phyloP scores from a whole-genome alignment of 2,329 filamentous ascomycete genomes.

The Bipolaris cookei region DNA sequence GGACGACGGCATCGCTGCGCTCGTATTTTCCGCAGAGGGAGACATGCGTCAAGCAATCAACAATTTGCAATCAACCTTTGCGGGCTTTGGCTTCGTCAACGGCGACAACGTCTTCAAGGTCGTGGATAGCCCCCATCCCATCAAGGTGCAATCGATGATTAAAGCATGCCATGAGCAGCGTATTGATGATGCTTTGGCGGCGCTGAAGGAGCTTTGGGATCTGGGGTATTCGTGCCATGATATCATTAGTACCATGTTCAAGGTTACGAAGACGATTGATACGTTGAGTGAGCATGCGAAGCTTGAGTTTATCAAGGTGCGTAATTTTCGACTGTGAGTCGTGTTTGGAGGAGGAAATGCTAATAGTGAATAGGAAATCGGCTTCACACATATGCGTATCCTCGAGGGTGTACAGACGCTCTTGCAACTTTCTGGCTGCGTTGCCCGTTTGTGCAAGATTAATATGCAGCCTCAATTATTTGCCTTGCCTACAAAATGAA shows the following conservation, averaged over 20 bases:
- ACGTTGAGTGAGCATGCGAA: conserved; percentile 93
- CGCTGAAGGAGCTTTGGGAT: conserved; percentile 88
- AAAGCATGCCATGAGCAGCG: conserved; percentile 95
- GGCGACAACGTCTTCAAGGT: conserved; percentile 98
- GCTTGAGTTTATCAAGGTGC: conserved; percentile 85
- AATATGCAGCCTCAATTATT: conserved; percentile 95
- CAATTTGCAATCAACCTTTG: conserved; percentile 90
- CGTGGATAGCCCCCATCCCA: conserved; percentile 94
- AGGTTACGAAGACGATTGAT: conserved; percentile 93
- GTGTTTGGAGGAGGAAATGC: neutral
- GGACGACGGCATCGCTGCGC: conserved; percentile 91
- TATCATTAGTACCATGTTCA: conserved; percentile 99
- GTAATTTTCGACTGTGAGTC: neutral
- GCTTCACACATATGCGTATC: conserved; percentile 98
- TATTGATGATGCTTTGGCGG: conserved; percentile 84
- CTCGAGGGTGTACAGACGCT: conserved; percentile 97
- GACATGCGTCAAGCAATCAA: conserved; percentile 99
- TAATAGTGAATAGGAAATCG: conserved; percentile 70
- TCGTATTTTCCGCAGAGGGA: conserved; percentile 96
- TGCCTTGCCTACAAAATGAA: conserved; percentile 46
- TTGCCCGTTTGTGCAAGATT: conserved; percentile 88
- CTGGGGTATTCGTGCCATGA: conserved; percentile 98
- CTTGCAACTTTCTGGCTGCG: conserved; percentile 89
- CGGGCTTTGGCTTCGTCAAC: conserved; percentile 95
- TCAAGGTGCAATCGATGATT: conserved; percentile 98